A percentile compares a stretch with the other conserved stretches of the same genome.
Conservation (phyloP, 148 eudicot species). For the Cornus florida region DNA sequence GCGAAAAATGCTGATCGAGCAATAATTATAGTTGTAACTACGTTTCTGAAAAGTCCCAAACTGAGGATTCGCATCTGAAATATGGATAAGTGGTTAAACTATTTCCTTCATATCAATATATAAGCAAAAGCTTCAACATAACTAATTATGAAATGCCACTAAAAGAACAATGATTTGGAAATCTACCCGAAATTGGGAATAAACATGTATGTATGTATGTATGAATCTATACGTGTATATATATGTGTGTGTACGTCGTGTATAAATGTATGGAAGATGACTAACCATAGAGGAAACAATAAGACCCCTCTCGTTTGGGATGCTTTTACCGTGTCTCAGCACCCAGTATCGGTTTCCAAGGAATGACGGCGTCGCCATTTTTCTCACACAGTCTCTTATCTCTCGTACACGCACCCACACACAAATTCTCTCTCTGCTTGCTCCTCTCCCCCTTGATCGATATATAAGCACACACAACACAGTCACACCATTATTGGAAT, state of each 20-base stretch:
- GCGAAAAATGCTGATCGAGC: neutral
- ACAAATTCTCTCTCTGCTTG: neutral
- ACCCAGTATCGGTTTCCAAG: conserved; percentile 76
- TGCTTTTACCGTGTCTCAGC: conserved; percentile 90
- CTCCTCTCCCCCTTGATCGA: neutral
- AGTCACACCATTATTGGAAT: no score
- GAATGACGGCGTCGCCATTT: conserved; percentile 28
- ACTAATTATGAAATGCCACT: neutral
- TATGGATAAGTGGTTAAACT: neutral
- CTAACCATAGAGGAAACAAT: conserved; percentile 83
- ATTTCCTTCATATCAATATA: neutral
- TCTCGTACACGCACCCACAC: neutral
- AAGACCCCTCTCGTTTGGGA: conserved; percentile 76
- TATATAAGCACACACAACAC: neutral
- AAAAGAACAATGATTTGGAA: neutral
- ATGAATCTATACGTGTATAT: no score
- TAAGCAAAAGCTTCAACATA: neutral
- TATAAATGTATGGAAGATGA: conserved; percentile 3
- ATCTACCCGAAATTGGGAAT: neutral
- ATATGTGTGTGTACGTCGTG: no score
- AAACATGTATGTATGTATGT: neutral
- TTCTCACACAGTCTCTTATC: neutral
- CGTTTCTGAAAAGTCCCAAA: neutral
- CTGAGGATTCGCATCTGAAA: neutral
- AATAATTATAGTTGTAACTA: neutral